Conservation (phyloP, 2,329 filamentous ascomycete species). For the Sarocladiaceae sp. region DNA sequence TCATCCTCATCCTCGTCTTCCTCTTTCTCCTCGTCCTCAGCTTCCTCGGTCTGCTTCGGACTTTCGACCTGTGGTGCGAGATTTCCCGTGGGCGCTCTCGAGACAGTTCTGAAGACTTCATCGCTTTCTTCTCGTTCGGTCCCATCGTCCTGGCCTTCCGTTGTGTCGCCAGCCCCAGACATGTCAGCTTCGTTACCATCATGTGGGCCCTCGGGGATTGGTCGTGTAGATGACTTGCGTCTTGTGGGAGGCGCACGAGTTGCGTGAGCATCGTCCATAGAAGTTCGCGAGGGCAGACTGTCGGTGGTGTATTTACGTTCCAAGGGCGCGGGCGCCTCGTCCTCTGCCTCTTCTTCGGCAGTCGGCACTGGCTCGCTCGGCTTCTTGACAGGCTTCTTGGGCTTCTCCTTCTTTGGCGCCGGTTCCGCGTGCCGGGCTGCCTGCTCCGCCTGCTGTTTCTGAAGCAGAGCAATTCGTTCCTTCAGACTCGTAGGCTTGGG, state of each 20-base stretch:
- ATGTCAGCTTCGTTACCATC: conserved; percentile 64
- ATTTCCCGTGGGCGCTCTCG: conserved; percentile 33
- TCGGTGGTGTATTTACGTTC: conserved; percentile 39
- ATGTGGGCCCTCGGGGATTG: conserved; percentile 37
- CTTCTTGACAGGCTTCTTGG: conserved; percentile 72
- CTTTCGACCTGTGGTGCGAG: conserved; percentile 45
- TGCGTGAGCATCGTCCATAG: conserved; percentile 41
- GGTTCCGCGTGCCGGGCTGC: conserved; percentile 77
- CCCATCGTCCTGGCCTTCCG: conserved; percentile 54
- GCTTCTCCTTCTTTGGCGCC: conserved; percentile 79
- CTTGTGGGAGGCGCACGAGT: conserved; percentile 37
- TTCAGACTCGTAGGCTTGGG: conserved; percentile 93
- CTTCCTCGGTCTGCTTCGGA: conserved; percentile 72
- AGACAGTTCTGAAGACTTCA: conserved; percentile 39
- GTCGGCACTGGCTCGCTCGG: conserved; percentile 39
- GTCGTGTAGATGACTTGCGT: conserved; percentile 48
- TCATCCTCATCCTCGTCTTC: conserved; percentile 80
- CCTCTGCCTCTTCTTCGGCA: conserved; percentile 22
- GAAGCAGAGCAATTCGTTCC: conserved; percentile 88
- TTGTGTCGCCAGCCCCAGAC: conserved; percentile 61
- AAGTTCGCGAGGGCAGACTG: conserved; percentile 28
- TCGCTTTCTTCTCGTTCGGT: conserved; percentile 75
- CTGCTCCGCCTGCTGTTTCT: conserved; percentile 91
- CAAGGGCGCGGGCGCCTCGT: conserved; percentile 25
- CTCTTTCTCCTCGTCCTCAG: conserved; percentile 52